Evolutionary conservation across 2,329 filamentous ascomycete genomes (phyloP).

Genomic region (Fusarium humuli): DNA sequence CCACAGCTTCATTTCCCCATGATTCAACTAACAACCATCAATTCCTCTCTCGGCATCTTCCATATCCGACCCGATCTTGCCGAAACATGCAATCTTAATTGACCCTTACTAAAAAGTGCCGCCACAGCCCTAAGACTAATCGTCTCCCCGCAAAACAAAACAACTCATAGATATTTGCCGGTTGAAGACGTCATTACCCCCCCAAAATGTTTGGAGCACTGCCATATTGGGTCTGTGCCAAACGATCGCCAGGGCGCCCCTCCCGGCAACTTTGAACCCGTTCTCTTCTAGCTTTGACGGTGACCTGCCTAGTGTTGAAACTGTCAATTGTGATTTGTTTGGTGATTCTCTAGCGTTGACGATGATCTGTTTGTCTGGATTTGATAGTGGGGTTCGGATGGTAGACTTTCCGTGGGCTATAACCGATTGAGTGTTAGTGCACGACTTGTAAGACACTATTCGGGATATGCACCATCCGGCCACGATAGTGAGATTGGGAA

Average conservation of each 20-base stretch:
- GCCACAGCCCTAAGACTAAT: neutral
- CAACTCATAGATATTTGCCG: neutral
- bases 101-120: neutral
- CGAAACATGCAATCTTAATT: neutral
- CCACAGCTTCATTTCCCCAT: neutral
- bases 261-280: conserved; percentile 25
- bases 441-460: conserved; percentile 11
- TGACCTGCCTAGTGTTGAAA: neutral
- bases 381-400: conserved; percentile 12
- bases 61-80: conserved; percentile 9
- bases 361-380: conserved; percentile 7
- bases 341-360: conserved; percentile 2
- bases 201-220: neutral
- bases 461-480: conserved; percentile 8
- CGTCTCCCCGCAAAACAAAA: neutral
- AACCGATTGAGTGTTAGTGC: neutral
- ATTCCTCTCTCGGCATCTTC: conserved; percentile 8
- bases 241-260: conserved; percentile 30
- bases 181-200: neutral
- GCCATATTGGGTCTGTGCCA: neutral
- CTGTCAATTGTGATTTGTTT: neutral
- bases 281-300: neutral
- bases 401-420: conserved; percentile 25
- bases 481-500: neutral
- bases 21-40: neutral